A percentile compares a stretch with the other conserved stretches of the same genome.
Conservation (phyloP, 2,329 filamentous ascomycete species). For the Colletotrichum theobromicola region DNA sequence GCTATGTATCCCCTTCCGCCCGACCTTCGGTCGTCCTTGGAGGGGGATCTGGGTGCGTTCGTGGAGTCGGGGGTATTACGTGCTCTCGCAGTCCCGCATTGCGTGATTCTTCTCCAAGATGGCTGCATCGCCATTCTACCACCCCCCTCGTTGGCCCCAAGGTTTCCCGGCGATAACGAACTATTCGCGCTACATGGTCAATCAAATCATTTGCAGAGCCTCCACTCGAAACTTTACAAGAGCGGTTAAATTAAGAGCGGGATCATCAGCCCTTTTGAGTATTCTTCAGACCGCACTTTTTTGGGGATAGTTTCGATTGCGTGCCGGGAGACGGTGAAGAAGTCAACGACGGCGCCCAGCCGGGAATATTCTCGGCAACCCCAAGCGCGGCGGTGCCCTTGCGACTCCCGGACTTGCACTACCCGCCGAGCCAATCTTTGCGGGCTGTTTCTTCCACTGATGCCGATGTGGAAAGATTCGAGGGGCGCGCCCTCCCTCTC, state of each 20-base stretch:
- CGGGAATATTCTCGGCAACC: neutral
- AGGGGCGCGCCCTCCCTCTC: neutral
- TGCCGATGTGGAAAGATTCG: neutral
- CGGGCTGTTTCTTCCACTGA: neutral
- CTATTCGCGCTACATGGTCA: neutral
- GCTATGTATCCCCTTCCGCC: neutral
- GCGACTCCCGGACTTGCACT: neutral
- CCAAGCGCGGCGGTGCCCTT: neutral
- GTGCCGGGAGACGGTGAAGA: neutral
- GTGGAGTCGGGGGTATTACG: conserved; percentile 10
- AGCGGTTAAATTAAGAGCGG: neutral
- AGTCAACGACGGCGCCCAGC: neutral
- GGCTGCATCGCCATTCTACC: conserved; percentile 19
- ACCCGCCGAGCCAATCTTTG: neutral
- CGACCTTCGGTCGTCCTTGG: neutral
- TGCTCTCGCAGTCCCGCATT: conserved; percentile 22
- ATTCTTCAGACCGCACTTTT: too few relatives aligned
- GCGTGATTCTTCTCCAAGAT: conserved; percentile 23
- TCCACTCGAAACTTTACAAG: neutral
- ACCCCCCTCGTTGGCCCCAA: neutral
- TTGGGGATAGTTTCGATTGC: neutral
- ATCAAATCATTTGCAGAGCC: neutral
- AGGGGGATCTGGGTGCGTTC: neutral
- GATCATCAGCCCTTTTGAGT: too few relatives aligned
- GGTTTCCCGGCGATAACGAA: conserved; percentile 2